phyloP scores from a whole-genome alignment of 768 basidiomycete genomes.

The Calocera viscosa region DNA sequence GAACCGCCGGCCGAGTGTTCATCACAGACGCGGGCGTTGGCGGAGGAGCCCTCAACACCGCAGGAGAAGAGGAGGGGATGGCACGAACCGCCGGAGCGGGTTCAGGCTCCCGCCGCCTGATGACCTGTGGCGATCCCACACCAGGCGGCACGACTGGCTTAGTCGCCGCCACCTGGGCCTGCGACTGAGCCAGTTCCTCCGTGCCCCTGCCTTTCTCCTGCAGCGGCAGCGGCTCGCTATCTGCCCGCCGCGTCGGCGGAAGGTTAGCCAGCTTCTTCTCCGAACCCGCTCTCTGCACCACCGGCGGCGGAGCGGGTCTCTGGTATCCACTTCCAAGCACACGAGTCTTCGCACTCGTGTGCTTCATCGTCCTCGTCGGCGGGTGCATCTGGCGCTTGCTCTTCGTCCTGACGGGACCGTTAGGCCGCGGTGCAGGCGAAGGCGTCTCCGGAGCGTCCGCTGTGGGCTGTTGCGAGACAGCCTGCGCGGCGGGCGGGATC shows the following conservation, averaged over 20 bases:
- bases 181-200: not conserved
- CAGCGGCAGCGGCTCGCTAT: not conserved
- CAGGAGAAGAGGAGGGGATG: not conserved
- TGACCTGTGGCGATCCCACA: not conserved
- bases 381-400: constrained; percentile 22
- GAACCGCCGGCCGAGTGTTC: not conserved
- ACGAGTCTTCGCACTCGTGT: constrained; percentile 18
- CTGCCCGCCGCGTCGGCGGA: constrained; percentile 22
- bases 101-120: not conserved
- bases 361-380: constrained; percentile 19
- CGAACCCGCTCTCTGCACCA: not conserved
- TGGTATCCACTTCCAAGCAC: constrained; percentile 18
- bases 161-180: not conserved
- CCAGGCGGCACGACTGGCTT: not conserved
- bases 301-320: constrained; percentile 20
- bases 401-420: constrained; percentile 16
- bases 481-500: not conserved
- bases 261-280: constrained; percentile 25
- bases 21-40: not conserved
- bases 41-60: not conserved
- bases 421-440: constrained; percentile 37
- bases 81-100: not conserved
- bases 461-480: constrained; percentile 11
- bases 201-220: not conserved
- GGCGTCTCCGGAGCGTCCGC: constrained; percentile 35